A percentile compares a stretch with the other conserved stretches of the same genome.
phyloP scores from a whole-genome alignment of 495 filamentous ascomycete species.

The Aspergillus incahuasiensis region DNA sequence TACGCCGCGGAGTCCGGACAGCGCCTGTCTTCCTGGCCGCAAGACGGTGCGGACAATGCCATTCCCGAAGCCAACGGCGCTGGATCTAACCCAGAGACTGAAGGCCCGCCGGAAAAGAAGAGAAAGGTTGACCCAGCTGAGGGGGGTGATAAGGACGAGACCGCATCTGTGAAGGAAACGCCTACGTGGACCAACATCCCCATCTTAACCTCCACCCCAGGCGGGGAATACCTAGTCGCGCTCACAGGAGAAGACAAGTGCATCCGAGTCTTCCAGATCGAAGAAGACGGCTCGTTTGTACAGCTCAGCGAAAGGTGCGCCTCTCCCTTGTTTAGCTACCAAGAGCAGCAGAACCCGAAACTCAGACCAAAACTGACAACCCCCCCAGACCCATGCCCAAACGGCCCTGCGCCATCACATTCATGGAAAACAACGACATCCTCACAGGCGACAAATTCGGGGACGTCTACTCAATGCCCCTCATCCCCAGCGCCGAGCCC shows the following conservation, averaged over 20 bases:
- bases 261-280: conserved; percentile 72
- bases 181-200: conserved; percentile 48
- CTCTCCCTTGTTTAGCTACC: neutral
- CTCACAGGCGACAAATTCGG: conserved; percentile 90
- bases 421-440: conserved; percentile 66
- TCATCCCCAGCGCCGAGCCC: conserved; percentile 49
- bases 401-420: conserved; percentile 67
- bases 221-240: conserved; percentile 64
- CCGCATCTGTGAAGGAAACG: conserved; percentile 18
- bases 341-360: too few relatives aligned
- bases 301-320: conserved; percentile 69
- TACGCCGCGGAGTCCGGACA: conserved; percentile 40
- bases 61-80: conserved; percentile 12
- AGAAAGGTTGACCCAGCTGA: conserved; percentile 40
- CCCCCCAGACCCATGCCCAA: conserved; percentile 75
- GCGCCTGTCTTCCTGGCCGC: conserved; percentile 48
- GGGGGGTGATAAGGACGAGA: conserved; percentile 15
- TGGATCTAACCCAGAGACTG: conserved; percentile 23
- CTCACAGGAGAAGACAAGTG: conserved; percentile 87
- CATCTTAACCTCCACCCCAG: conserved; percentile 51
- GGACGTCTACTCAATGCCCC: conserved; percentile 86
- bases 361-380: conserved; percentile 19
- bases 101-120: conserved; percentile 48
- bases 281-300: conserved; percentile 53
- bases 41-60: conserved; percentile 21